Evolutionary conservation across 352 stramenopile genomes (phyloP).

Genomic region (Phytophthora tentaculata): DNA sequence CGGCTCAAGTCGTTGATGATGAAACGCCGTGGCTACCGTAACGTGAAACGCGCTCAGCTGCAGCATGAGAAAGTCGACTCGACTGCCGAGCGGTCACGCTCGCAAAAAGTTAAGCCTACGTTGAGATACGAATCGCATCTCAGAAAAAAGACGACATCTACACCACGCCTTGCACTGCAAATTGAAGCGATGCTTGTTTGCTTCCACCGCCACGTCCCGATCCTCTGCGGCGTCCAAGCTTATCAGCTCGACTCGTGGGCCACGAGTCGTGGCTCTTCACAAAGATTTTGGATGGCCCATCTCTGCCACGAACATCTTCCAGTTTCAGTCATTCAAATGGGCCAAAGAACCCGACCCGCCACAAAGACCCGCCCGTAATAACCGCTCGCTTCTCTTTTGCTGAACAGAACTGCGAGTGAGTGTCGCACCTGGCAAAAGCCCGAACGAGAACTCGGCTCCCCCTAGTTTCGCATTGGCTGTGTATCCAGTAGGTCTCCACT

Average conservation of each 20-base stretch:
- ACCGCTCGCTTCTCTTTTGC: background rate
- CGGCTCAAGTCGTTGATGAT: no score
- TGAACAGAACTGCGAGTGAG: slow-evolving; percentile 7
- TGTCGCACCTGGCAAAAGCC: slow-evolving; percentile 27
- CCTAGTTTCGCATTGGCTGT: slow-evolving; percentile 24
- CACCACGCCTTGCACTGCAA: no score
- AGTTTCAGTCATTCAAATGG: slow-evolving; percentile 1
- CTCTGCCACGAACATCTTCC: slow-evolving; percentile 20
- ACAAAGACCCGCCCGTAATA: slow-evolving; percentile 4
- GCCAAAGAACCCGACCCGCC: background rate
- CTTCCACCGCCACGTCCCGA: no score
- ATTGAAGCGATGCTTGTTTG: no score
- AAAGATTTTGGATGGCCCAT: slow-evolving; percentile 24
- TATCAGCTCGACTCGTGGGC: background rate
- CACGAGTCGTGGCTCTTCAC: slow-evolving; percentile 13
- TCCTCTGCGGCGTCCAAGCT: no score
- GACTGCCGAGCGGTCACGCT: no score
- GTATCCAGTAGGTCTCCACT: slow-evolving; percentile 1
- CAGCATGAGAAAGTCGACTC: no score
- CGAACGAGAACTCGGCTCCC: no score
- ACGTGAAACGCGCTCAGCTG: slow-evolving; percentile 3
- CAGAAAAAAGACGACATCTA: no score
- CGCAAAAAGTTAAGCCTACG: no score
- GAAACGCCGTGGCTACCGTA: slow-evolving; percentile 41
- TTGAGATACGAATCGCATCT: no score